These are phyloP conservation scores for Solanum clarkiae DNA, from an alignment of 257 asterid species.

Conservation along the genomic window DNA sequence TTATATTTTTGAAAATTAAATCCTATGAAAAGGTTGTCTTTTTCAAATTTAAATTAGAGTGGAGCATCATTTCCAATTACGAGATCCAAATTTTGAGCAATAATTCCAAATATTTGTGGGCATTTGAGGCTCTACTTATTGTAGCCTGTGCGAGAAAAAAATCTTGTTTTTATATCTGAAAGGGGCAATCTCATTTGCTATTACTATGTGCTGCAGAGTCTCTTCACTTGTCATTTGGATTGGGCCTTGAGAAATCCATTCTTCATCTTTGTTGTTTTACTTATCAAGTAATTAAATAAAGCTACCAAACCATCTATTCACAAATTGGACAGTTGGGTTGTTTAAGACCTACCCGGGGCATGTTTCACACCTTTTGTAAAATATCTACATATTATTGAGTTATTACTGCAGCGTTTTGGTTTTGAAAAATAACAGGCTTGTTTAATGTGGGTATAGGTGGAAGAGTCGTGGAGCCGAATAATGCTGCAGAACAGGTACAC, in stretches of 20 bases:
- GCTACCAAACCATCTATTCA: not conserved
- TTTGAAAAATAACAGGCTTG: slow-evolving; percentile 11
- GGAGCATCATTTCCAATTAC: not conserved
- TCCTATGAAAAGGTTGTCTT: not conserved
- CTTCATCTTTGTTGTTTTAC: not conserved
- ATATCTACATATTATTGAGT: not conserved
- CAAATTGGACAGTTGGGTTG: not conserved
- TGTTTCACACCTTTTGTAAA: not conserved
- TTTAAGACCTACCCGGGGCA: not conserved
- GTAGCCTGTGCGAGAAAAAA: not conserved
- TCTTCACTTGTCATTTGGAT: not conserved
- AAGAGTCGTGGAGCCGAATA: slow-evolving; percentile 57
- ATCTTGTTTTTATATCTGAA: not conserved
- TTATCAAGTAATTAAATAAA: not conserved
- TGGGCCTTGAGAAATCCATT: not conserved
- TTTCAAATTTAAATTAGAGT: not conserved
- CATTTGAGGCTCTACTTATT: not conserved
- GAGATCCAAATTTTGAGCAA: not conserved
- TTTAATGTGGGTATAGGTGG: slow-evolving; percentile 49
- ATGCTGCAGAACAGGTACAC: slow-evolving; percentile 68
- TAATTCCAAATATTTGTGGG: not conserved
- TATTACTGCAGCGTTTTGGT: not conserved
- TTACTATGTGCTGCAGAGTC: not conserved
- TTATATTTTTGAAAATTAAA: not conserved
- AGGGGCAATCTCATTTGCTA: not conserved